Percentiles rank a stretch among this genome's conserved stretches.
Conservation (phyloP, 352 stramenopile species). For the Globisporangium orthogonon region DNA sequence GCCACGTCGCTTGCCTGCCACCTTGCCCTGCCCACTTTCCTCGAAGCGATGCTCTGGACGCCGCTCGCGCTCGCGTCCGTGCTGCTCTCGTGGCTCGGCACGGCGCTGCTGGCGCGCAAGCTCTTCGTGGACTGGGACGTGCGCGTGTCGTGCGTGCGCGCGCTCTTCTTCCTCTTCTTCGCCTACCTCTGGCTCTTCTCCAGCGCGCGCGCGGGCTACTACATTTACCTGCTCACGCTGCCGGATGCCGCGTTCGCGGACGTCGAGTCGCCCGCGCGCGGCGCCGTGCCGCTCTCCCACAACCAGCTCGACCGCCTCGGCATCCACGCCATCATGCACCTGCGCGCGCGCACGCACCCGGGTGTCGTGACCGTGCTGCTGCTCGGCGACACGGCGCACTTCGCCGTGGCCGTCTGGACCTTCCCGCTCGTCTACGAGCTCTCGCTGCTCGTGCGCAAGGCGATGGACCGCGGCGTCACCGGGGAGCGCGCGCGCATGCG, state of each 20-base stretch:
- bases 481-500: slow-evolving; percentile 39
- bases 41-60: slow-evolving; percentile 25
- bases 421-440: slow-evolving; percentile 55
- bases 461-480: slow-evolving; percentile 48
- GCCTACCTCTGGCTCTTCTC: slow-evolving; percentile 26
- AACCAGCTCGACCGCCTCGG: slow-evolving; percentile 43
- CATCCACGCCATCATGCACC: slow-evolving; percentile 31
- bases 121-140: slow-evolving; percentile 30
- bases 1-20: too few species aligned
- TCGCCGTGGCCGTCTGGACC: slow-evolving; percentile 39
- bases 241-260: slow-evolving; percentile 26
- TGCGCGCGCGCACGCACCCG: slow-evolving; percentile 18
- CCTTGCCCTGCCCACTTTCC: background rate
- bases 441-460: slow-evolving; percentile 41
- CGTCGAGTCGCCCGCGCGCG: slow-evolving; percentile 18
- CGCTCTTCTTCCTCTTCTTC: slow-evolving; percentile 36
- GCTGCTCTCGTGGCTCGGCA: slow-evolving; percentile 16
- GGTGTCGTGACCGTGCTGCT: slow-evolving; percentile 30
- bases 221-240: slow-evolving; percentile 22
- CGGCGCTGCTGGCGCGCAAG: slow-evolving; percentile 19
- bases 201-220: slow-evolving; percentile 11
- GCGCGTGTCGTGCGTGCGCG: slow-evolving; percentile 25
- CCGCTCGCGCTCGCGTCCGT: slow-evolving; percentile 15
- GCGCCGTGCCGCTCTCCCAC: slow-evolving; percentile 23
- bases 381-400: slow-evolving; percentile 43